These are phyloP conservation scores for Fragaria iinumae DNA, from an alignment of 306 rosid genomes.

Conservation along the genomic window DNA sequence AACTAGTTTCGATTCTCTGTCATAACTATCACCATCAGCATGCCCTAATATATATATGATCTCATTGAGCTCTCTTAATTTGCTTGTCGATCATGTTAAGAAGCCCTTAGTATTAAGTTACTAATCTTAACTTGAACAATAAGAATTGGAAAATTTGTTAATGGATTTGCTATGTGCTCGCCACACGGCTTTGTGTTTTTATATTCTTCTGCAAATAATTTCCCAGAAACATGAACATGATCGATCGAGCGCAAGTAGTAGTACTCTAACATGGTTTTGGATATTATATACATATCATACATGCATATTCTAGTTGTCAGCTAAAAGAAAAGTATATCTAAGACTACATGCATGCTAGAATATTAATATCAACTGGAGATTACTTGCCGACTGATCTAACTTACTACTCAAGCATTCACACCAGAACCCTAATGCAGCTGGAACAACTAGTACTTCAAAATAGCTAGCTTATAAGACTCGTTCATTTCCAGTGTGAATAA, in stretches of 20 bases:
- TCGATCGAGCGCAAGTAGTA: not conserved
- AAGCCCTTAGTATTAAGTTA: not conserved
- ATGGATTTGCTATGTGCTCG: not conserved
- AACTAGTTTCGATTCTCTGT: not conserved
- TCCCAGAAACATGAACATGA: constrained; percentile 7
- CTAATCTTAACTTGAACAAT: not conserved
- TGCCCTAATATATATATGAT: not conserved
- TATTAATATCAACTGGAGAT: not conserved
- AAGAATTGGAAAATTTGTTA: not conserved
- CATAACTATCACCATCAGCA: not conserved
- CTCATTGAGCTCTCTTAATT: not conserved
- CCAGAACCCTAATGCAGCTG: constrained; percentile 5
- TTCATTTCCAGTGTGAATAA: not conserved
- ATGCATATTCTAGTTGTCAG: not conserved
- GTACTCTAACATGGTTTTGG: not conserved
- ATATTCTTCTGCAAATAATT: not conserved
- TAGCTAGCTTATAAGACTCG: not conserved
- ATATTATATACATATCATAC: not conserved
- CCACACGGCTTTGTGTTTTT: constrained; percentile 6
- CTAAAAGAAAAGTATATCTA: not conserved
- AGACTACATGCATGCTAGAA: not conserved
- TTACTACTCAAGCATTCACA: not conserved
- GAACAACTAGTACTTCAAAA: not conserved
- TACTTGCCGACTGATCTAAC: not conserved
- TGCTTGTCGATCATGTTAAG: not conserved